Conservation (phyloP, 371 early-diverging fungal genomes). For the Circinella minor region DNA sequence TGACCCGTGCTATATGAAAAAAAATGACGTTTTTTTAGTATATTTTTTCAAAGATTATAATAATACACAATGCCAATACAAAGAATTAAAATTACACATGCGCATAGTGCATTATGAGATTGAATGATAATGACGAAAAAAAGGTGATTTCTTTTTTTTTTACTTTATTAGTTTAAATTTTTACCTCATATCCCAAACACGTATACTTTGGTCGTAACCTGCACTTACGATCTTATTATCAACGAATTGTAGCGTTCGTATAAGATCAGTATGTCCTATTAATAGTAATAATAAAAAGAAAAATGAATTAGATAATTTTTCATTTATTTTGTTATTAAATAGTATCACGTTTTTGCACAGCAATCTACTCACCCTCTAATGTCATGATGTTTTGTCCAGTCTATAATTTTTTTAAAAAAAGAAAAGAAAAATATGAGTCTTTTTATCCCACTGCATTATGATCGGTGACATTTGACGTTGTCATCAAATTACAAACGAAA, state of each 20-base stretch:
- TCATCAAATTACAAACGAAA: not conserved
- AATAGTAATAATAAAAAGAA: not conserved
- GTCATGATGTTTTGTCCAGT: constrained; percentile 78
- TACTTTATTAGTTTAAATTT: no score
- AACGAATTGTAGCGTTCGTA: constrained; percentile 84
- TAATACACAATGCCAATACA: not conserved
- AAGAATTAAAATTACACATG: not conserved
- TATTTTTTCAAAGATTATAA: no score
- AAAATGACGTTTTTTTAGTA: constrained; percentile 74
- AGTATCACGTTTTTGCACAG: not conserved
- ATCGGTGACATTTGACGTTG: not conserved
- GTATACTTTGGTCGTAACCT: constrained; percentile 92
- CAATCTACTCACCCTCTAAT: constrained; percentile 24
- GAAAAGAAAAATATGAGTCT: not conserved
- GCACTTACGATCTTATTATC: constrained; percentile 58
- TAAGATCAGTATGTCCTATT: constrained; percentile 89
- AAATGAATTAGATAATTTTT: not conserved
- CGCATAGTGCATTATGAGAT: not conserved
- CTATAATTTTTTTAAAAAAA: constrained; percentile 19
- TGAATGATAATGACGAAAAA: no score
- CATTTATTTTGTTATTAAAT: not conserved
- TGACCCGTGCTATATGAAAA: constrained; percentile 63
- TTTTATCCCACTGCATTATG: not conserved
- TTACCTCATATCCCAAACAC: constrained; percentile 84
- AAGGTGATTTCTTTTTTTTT: no score